Evolutionary conservation across 2,329 filamentous ascomycete species (phyloP), one percentile per base, ranked within the genome.

Genomic region (Aspergillus arachidicola): DNA sequence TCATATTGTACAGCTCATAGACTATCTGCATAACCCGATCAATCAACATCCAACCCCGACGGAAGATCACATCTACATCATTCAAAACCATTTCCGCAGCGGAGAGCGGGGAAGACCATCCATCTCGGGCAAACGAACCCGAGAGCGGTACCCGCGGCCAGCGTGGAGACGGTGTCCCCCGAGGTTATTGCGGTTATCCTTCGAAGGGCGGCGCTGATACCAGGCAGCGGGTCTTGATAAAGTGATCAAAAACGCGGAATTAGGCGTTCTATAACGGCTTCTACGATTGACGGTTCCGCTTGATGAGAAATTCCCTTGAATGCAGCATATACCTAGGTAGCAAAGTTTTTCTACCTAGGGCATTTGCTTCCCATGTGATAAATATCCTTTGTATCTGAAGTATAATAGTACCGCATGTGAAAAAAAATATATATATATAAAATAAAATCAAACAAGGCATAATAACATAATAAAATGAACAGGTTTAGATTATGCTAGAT

Each of bases 161-260:
- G 53, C 53, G 46, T 50, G 34, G 59, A 54, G 59, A 57, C 57
- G 43, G 28, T 54, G 59, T 64, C 61, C 61, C 65, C 70, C 69
- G 69, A 71, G 70, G 69, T 71, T 71, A 69, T 70, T 71, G 66
- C 64, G 65, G 65, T 64, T 65, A 65, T 64, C 61, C 56, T 32
- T 51, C 28, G 3, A n/a, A 7, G 14, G 48, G 30, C 48, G 26
- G 48, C 9, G 26, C 48, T 19, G 23, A 63, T 58, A 34, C 30
- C 50, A 19, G 48, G 46, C 23, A 30, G 48, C 48, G 48, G 50
- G 50, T 26, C 28, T 23, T 51, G 48, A 51, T 32, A 51, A 51
- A 26, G 30, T 46, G 38, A 28, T 32, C 41, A 46, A 11, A 9
- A 50, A 51, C 36, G 63, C 61, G 65, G 65, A 58, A 65, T 58